Base-by-base conservation (phyloP, 805 yeast genomes). In the Priceomyces haplophilus region DNA sequence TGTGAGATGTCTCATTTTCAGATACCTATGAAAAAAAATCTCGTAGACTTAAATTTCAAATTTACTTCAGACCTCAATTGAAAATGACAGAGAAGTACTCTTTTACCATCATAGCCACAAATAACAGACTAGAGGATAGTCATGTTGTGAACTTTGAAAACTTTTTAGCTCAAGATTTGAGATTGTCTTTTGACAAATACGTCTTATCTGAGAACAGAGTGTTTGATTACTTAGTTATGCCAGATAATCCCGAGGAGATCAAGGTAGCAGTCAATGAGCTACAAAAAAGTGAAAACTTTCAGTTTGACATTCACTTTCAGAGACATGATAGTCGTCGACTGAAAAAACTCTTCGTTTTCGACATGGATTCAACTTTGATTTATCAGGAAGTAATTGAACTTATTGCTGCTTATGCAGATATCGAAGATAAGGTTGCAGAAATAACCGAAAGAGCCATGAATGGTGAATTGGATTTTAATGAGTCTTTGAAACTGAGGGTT, bases 361-460 rank as follows among this genome's bases (percentile, higher is more conserved):
- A 93, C 56, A 93, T 93, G 99, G 99, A 93, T 68, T 89, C 97
- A 0, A 93, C 99, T 0, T 69, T 93, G 58, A 93, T 93, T 50
- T 83, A 85, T 61, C 98, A 93, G 65, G 99, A 93, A 65, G 97
- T 93, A 31, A 93, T 93, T 52, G 99, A 93, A 59, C 65, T 93
- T 58, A 91, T 93, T 51, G 99, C 99, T 2, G 88, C 88, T 0
- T 84, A 87, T 54, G 98, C 97, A n/a, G 75, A 78, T 51, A 95
- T 93, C 25, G 97, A 93, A 57, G 80, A 75, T 4, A 73, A 88
- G 60, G 99, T 93, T 5, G 85, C 91, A 4, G 85, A 75, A 23
- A 90, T 93, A 53, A 93, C 99, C 2, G 88, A 85, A 31, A 75
- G 88, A 19, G 98, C 99, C 16, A 93, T 93, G 99, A 90, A 91